These are phyloP conservation scores for Chlorella variabilis DNA, from an alignment of 163 green algal species.

Conservation along the genomic window DNA sequence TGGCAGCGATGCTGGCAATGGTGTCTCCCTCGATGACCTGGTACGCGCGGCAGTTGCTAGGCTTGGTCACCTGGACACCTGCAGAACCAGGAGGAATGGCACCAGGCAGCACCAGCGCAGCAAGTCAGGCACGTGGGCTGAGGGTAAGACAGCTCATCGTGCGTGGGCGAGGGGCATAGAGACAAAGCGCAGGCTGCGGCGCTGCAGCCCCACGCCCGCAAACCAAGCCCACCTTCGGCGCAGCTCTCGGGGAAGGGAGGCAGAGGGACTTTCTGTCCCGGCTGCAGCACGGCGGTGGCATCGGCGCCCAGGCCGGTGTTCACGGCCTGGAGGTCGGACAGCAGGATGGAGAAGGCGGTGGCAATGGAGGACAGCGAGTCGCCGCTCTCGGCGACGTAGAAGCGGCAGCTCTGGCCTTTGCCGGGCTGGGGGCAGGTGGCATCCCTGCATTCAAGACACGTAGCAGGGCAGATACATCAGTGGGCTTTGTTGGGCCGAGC, in stretches of 20 bases:
- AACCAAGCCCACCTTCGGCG: constrained; percentile 3
- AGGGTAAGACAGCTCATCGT: too few relatives aligned
- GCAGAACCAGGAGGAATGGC: neutral
- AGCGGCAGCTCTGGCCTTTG: constrained; percentile 22
- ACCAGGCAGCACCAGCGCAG: neutral
- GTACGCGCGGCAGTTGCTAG: constrained; percentile 29
- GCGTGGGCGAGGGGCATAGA: too few relatives aligned
- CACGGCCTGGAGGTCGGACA: constrained; percentile 33
- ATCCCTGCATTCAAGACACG: neutral
- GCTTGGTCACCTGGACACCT: constrained; percentile 14
- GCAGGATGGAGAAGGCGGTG: constrained; percentile 19
- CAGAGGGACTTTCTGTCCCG: constrained; percentile 29
- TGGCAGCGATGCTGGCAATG: constrained; percentile 31
- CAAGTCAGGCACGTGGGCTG: too few relatives aligned
- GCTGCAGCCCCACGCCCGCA: too few relatives aligned
- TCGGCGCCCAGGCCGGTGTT: constrained; percentile 24
- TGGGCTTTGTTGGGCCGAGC: too few relatives aligned
- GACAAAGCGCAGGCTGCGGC: too few relatives aligned
- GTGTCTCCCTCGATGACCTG: constrained; percentile 20
- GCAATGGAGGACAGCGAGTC: constrained; percentile 43
- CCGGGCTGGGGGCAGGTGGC: constrained; percentile 27
- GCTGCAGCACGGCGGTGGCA: constrained; percentile 9
- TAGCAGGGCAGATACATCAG: too few relatives aligned
- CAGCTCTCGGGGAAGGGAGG: constrained; percentile 31
- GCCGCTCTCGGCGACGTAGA: constrained; percentile 38